A percentile compares a stretch with the other conserved stretches of the same genome.
Conservation (phyloP, 2,329 filamentous ascomycete species). For the Fusarium begoniae region DNA sequence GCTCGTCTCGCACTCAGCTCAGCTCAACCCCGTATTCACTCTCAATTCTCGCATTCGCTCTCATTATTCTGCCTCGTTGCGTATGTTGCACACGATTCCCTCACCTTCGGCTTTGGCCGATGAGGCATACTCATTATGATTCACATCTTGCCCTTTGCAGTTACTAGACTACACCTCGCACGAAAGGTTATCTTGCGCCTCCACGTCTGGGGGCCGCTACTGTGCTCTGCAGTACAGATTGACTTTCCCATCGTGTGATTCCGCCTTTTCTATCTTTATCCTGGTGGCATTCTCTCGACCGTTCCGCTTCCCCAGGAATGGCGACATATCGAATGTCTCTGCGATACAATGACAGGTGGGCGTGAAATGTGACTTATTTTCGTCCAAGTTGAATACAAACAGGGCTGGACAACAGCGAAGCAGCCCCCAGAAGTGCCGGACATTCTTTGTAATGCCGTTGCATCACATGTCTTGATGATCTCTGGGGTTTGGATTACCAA, state of each 20-base stretch:
- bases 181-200: constrained; percentile 20
- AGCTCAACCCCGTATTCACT: background rate
- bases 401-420: background rate
- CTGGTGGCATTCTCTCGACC: background rate
- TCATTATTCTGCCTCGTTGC: background rate
- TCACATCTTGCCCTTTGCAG: constrained; percentile 5
- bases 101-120: constrained; percentile 25
- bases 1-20: background rate
- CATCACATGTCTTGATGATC: constrained; percentile 3
- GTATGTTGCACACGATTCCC: background rate
- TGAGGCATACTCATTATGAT: constrained; percentile 16
- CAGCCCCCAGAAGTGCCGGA: constrained; percentile 7
- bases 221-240: background rate
- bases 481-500: background rate
- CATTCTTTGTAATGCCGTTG: background rate
- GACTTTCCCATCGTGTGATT: background rate
- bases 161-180: background rate
- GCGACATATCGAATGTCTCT: background rate
- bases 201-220: constrained; percentile 6
- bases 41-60: background rate
- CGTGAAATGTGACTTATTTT: background rate
- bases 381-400: background rate
- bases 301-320: background rate
- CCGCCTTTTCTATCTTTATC: constrained; percentile 20
- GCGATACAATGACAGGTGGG: background rate